Percentiles rank a stretch among this genome's conserved stretches.
phyloP scores from a whole-genome alignment of 2,329 filamentous ascomycete genomes.

The Fusarium sp. region DNA sequence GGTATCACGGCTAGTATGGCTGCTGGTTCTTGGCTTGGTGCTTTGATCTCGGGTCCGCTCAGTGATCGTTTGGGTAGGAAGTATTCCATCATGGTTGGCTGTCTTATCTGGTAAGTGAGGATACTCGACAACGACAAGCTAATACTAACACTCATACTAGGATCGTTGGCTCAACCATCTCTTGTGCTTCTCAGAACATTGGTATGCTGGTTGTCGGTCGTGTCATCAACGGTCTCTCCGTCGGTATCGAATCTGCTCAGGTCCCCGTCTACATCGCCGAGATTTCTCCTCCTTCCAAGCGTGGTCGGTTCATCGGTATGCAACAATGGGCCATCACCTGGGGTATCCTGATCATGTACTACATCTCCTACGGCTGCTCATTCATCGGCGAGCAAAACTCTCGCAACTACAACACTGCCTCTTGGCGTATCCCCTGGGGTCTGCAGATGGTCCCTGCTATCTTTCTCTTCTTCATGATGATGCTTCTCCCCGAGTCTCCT shows the following conservation, averaged over 20 bases:
- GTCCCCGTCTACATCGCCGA: conserved; percentile 79
- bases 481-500: conserved; percentile 65
- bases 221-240: conserved; percentile 73
- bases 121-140: background rate
- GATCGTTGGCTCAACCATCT: conserved; percentile 61
- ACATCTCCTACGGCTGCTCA: conserved; percentile 75
- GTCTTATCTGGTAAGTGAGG: conserved; percentile 60
- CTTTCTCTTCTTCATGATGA: conserved; percentile 69
- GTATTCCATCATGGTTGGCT: conserved; percentile 62
- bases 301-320: conserved; percentile 57
- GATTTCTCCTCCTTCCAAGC: conserved; percentile 68
- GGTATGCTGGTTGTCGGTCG: conserved; percentile 57
- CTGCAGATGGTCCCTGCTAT: conserved; percentile 69
- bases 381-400: conserved; percentile 59
- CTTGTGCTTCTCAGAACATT: conserved; percentile 58
- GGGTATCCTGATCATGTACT: conserved; percentile 75
- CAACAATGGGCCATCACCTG: conserved; percentile 80
- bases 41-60: conserved; percentile 59
- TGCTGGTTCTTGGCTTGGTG: conserved; percentile 63
- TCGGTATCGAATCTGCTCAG: conserved; percentile 74
- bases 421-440: conserved; percentile 72
- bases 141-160: conserved; percentile 41
- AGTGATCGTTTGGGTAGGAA: conserved; percentile 64
- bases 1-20: conserved; percentile 65
- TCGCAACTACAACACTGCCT: conserved; percentile 64